Conservation (phyloP, 805 yeast genomes). For the Myxozyma sirexii region DNA sequence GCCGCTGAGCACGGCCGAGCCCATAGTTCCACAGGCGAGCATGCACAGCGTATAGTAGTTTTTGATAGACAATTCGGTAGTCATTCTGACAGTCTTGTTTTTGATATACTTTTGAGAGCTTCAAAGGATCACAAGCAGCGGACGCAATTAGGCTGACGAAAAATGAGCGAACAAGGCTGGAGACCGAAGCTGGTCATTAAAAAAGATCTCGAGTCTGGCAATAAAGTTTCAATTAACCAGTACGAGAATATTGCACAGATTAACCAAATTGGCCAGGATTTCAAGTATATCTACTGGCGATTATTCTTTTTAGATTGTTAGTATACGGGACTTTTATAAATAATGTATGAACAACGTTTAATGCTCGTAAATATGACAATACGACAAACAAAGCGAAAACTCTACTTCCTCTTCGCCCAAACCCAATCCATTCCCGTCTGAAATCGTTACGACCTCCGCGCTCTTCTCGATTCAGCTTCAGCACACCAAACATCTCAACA, state of each 20-base stretch:
- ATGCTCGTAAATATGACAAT: neutral
- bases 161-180: neutral
- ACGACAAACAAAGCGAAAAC: neutral
- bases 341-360: neutral
- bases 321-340: too few relatives aligned
- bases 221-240: slow-evolving; percentile 3
- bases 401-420: neutral
- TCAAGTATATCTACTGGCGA: too few relatives aligned
- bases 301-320: too few relatives aligned
- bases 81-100: neutral
- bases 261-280: too few relatives aligned
- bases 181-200: neutral
- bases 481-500: neutral
- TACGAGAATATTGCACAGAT: neutral
- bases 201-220: neutral
- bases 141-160: too few relatives aligned
- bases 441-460: neutral
- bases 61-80: slow-evolving; percentile 3
- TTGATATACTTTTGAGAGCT: too few relatives aligned
- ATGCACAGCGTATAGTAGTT: slow-evolving; percentile 53
- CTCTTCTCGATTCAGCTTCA: neutral
- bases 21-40: slow-evolving; percentile 95
- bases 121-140: too few relatives aligned
- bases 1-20: slow-evolving; percentile 87
- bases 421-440: neutral